Conservation (phyloP, 139 green algal genomes). For the Volvox africanus region DNA sequence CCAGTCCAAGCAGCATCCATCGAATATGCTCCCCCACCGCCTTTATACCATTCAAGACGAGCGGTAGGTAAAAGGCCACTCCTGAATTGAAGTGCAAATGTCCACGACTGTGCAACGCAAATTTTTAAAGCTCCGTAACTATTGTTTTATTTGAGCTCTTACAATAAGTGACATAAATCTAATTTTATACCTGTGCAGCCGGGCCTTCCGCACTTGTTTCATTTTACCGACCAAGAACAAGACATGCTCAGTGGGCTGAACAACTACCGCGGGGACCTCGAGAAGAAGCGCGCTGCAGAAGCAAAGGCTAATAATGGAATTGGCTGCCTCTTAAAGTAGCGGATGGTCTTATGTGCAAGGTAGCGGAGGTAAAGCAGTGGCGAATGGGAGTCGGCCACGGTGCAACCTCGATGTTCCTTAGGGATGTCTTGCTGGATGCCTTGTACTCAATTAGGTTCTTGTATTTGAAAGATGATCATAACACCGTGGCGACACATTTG, state of each 20-base stretch:
- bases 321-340: conserved; percentile 4
- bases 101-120: too few species aligned
- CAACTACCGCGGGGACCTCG: conserved; percentile 11
- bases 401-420: background rate
- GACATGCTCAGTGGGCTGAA: conserved; percentile 28
- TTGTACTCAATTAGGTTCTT: too few species aligned
- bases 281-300: conserved; percentile 16
- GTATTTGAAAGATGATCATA: too few species aligned
- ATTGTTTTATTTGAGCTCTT: too few species aligned
- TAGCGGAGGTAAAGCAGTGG: background rate
- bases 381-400: background rate
- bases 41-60: conserved; percentile 9
- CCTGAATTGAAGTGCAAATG: background rate
- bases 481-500: background rate
- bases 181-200: background rate
- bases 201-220: conserved; percentile 3
- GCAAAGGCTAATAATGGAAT: background rate
- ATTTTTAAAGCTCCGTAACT: too few species aligned
- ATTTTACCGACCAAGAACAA: conserved; percentile 22
- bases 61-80: background rate
- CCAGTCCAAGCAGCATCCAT: conserved; percentile 16
- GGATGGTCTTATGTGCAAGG: background rate
- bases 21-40: background rate
- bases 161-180: too few species aligned
- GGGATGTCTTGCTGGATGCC: background rate